Evolutionary conservation across 2,329 filamentous ascomycete genomes (phyloP).

Genomic region (Penicillium sp.): DNA sequence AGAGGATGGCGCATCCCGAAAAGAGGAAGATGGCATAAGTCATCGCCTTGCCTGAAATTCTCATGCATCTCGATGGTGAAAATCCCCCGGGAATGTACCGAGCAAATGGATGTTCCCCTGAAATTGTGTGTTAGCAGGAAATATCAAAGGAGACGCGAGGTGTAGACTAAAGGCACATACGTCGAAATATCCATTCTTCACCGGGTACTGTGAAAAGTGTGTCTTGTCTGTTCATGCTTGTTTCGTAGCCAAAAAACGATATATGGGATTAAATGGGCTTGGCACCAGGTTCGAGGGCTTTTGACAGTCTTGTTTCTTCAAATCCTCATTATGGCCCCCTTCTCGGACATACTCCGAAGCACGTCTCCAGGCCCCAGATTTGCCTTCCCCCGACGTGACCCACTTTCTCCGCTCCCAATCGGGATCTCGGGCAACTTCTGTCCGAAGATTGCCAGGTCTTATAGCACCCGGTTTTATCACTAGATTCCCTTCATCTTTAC

Average conservation of each 20-base stretch:
- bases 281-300: not conserved
- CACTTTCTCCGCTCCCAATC: not conserved
- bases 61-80: conserved; percentile 11
- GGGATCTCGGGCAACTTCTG: not conserved
- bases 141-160: not conserved
- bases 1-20: conserved; percentile 19
- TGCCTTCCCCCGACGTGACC: not conserved
- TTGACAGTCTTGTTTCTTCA: not conserved
- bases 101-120: conserved; percentile 4
- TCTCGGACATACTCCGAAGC: conserved; percentile 3
- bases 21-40: conserved; percentile 13
- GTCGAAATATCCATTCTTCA: conserved; percentile 7
- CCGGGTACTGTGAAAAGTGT: not conserved
- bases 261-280: not conserved
- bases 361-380: conserved; percentile 4
- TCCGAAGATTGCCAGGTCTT: not conserved
- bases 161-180: not conserved
- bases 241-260: not conserved
- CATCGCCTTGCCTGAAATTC: conserved; percentile 3
- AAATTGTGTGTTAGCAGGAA: not conserved
- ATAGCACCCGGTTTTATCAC: not conserved
- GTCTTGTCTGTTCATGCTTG: not conserved
- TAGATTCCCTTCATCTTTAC: not conserved
- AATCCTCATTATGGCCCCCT: not conserved
- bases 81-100: conserved; percentile 9